Conservation (phyloP, 352 stramenopile species). For the Pythium phragmiticola region DNA sequence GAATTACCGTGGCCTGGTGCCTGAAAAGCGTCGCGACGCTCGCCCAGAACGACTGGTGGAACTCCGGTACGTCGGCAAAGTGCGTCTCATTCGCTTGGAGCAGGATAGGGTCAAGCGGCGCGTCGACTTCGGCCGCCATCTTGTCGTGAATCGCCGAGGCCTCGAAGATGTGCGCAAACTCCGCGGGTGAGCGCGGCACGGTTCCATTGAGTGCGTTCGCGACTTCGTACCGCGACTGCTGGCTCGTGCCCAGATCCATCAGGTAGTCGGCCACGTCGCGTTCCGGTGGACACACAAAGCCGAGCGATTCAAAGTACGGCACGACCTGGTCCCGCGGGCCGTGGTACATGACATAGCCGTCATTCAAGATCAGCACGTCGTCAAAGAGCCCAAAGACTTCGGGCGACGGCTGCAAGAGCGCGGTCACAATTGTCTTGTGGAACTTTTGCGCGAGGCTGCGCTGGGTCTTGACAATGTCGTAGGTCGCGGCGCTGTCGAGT, state of each 20-base stretch:
- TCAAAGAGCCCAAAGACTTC: conserved; percentile 38
- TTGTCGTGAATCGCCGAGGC: conserved; percentile 22
- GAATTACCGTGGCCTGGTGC: conserved; percentile 51
- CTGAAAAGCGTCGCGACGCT: conserved; percentile 11
- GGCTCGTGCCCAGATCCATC: conserved; percentile 27
- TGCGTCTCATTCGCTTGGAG: conserved; percentile 52
- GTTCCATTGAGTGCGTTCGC: not conserved
- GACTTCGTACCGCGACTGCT: conserved; percentile 21
- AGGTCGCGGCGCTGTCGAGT: conserved; percentile 89
- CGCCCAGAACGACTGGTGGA: conserved; percentile 20
- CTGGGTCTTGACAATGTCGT: conserved; percentile 79
- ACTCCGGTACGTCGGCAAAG: conserved; percentile 16
- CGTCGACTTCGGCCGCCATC: conserved; percentile 68
- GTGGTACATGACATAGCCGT: conserved; percentile 45
- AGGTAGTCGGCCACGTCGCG: conserved; percentile 36
- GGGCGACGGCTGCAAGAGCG: conserved; percentile 29
- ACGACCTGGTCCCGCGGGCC: conserved; percentile 30
- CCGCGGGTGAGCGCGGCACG: not conserved
- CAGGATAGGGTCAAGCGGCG: conserved; percentile 85
- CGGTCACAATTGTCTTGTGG: conserved; percentile 43
- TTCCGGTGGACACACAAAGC: conserved; percentile 26
- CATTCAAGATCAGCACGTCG: conserved; percentile 44
- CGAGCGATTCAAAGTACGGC: conserved; percentile 37
- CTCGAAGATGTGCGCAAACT: conserved; percentile 29
- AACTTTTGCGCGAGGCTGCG: conserved; percentile 34